A percentile compares a stretch with the other conserved stretches of the same genome.
phyloP scores from a whole-genome alignment of 2,329 filamentous ascomycete species.

The Helicocarpus griseus region DNA sequence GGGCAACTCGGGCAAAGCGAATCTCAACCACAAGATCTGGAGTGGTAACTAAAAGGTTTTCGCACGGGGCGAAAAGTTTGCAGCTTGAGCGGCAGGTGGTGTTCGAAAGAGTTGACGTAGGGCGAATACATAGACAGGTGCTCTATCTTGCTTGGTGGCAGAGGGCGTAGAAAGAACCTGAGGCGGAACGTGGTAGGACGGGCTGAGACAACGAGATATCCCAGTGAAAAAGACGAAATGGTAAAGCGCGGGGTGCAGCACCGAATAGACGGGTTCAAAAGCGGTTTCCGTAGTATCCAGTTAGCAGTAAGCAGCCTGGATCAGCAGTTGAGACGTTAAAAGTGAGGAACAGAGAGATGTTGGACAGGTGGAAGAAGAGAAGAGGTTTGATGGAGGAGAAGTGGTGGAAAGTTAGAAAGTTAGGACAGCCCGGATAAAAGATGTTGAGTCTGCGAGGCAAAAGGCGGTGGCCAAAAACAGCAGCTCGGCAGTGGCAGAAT shows the following conservation, averaged over 20 bases:
- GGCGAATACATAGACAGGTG: constrained; percentile 96
- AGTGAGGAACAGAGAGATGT: not conserved
- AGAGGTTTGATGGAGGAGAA: constrained; percentile 16
- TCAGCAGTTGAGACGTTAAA: not conserved
- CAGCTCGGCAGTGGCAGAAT: not conserved
- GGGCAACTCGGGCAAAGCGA: constrained; percentile 23
- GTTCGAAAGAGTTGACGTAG: constrained; percentile 88
- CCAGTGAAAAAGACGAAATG: constrained; percentile 4
- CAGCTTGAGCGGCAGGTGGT: constrained; percentile 89
- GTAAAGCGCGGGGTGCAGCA: not conserved
- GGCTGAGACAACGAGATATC: constrained; percentile 5
- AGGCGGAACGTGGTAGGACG: constrained; percentile 2
- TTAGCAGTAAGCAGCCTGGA: constrained; percentile 1
- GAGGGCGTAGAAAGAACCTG: constrained; percentile 21
- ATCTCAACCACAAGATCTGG: constrained; percentile 84
- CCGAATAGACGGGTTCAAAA: not conserved
- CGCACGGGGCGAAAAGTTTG: constrained; percentile 92
- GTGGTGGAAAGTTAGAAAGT: constrained; percentile 9
- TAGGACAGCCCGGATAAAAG: not conserved
- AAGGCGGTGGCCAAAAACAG: constrained; percentile 1
- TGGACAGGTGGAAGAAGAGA: constrained; percentile 4
- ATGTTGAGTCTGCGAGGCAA: not conserved
- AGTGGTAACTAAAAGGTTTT: constrained; percentile 84
- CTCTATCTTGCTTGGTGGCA: constrained; percentile 26
- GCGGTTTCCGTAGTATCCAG: not conserved